Evolutionary conservation across 1,139 yeast species (phyloP).

Genomic region (Tardiomyces digboiensis): DNA sequence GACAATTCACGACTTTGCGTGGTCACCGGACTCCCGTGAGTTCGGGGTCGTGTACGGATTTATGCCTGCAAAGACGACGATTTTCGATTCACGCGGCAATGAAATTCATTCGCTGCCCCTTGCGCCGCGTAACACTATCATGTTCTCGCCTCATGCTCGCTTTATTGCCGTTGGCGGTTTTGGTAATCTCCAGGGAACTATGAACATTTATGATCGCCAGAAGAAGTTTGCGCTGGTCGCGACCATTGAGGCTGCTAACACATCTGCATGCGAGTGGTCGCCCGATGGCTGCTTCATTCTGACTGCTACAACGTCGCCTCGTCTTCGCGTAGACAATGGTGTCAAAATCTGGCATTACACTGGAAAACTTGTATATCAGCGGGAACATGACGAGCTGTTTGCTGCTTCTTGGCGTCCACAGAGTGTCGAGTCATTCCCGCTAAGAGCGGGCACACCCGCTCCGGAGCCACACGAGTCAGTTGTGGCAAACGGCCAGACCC

Average conservation of each 20-base stretch:
- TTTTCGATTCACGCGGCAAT: conserved; percentile 93
- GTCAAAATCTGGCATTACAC: conserved; percentile 88
- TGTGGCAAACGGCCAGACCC: conserved; percentile 12
- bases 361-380: conserved; percentile 70
- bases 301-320: conserved; percentile 96
- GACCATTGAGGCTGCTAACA: conserved; percentile 84
- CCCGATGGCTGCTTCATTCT: conserved; percentile 94
- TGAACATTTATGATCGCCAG: conserved; percentile 91
- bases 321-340: conserved; percentile 95
- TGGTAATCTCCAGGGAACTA: conserved; percentile 96
- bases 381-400: conserved; percentile 74
- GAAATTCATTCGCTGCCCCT: conserved; percentile 75
- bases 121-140: conserved; percentile 81
- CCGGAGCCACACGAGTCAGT: conserved; percentile 59
- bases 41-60: conserved; percentile 96
- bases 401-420: conserved; percentile 88
- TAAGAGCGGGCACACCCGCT: conserved; percentile 40
- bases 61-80: conserved; percentile 96
- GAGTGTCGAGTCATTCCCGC: conserved; percentile 46
- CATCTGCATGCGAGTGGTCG: conserved; percentile 95
- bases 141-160: conserved; percentile 91
- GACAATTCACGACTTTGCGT: conserved; percentile 93
- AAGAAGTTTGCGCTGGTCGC: conserved; percentile 73
- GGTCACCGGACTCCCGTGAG: conserved; percentile 96
- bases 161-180: conserved; percentile 93